Evolutionary conservation across 2,329 filamentous ascomycete genomes (phyloP).

Genomic region (Ramularia collo-cygni): DNA sequence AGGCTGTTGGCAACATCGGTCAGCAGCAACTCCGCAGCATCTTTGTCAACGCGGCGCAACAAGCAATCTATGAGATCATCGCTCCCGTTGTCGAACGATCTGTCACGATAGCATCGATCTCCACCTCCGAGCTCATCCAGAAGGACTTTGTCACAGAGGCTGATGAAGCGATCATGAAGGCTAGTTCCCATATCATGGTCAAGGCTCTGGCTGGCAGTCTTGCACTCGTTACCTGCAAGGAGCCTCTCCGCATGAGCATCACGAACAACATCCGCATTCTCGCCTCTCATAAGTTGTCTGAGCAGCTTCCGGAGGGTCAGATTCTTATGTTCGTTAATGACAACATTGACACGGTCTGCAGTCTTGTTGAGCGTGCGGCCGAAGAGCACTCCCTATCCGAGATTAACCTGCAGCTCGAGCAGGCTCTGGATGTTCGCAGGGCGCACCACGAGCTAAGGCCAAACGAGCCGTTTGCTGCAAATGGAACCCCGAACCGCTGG

Average conservation of each 20-base stretch:
- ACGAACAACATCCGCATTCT: constrained; percentile 94
- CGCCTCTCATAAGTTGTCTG: constrained; percentile 52
- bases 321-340: constrained; percentile 99
- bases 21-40: constrained; percentile 62
- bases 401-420: constrained; percentile 87
- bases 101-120: constrained; percentile 95
- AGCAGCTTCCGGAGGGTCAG: constrained; percentile 83
- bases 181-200: constrained; percentile 86
- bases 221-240: constrained; percentile 95
- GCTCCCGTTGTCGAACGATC: constrained; percentile 95
- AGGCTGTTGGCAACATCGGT: constrained; percentile 66
- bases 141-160: constrained; percentile 95
- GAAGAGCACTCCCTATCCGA: constrained; percentile 89
- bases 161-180: constrained; percentile 78
- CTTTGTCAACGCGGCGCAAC: constrained; percentile 76
- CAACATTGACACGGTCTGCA: constrained; percentile 88
- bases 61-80: constrained; percentile 92
- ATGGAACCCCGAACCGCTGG: constrained; percentile 75
- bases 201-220: constrained; percentile 90
- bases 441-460: constrained; percentile 68
- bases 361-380: constrained; percentile 89
- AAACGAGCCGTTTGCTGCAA: constrained; percentile 78
- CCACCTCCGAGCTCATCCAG: constrained; percentile 86
- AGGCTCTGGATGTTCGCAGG: constrained; percentile 69
- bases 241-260: constrained; percentile 91